Evolutionary conservation across 2,329 filamentous ascomycete species (phyloP).

Genomic region (Paracoccidioides lutzii): DNA sequence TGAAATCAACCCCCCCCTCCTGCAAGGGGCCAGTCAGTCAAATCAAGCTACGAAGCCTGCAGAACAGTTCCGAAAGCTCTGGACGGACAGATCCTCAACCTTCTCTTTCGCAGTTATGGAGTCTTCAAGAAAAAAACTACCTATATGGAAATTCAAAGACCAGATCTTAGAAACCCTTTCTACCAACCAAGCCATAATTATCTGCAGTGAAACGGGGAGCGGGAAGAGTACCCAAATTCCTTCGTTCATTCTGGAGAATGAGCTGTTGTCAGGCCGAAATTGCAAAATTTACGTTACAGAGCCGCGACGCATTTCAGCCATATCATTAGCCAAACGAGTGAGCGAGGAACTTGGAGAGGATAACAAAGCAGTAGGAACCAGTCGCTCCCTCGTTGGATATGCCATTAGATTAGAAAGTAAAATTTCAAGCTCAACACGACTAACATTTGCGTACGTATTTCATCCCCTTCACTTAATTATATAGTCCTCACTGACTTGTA

Average conservation of each 20-base stretch:
- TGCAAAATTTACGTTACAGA: slow-evolving; percentile 96
- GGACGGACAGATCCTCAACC: slow-evolving; percentile 39
- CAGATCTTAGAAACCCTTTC: slow-evolving; percentile 67
- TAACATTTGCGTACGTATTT: slow-evolving; percentile 66
- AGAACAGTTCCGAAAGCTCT: slow-evolving; percentile 37
- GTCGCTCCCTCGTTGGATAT: slow-evolving; percentile 78
- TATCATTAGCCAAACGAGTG: slow-evolving; percentile 82
- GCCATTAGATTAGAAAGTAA: slow-evolving; percentile 89
- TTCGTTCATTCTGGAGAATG: slow-evolving; percentile 79
- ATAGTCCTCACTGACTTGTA: slow-evolving; percentile 5
- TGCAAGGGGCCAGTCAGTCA: slow-evolving; percentile 3
- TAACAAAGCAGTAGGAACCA: slow-evolving; percentile 67
- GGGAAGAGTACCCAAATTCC: slow-evolving; percentile 98
- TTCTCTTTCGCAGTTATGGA: slow-evolving; percentile 65
- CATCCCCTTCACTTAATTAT: slow-evolving; percentile 17
- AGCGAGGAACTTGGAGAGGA: slow-evolving; percentile 88
- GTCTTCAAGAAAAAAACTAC: slow-evolving; percentile 61
- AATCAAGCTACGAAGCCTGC: slow-evolving; percentile 17
- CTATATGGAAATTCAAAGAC: slow-evolving; percentile 75
- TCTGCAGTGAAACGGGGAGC: slow-evolving; percentile 92
- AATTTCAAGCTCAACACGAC: slow-evolving; percentile 62
- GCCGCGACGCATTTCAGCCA: slow-evolving; percentile 86
- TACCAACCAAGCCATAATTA: slow-evolving; percentile 71
- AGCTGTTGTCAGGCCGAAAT: slow-evolving; percentile 62
- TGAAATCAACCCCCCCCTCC: slow-evolving; percentile 4